Evolutionary conservation across 177 flowering plant genomes (phyloP).

Genomic region (Tripterygium wilfordii): DNA sequence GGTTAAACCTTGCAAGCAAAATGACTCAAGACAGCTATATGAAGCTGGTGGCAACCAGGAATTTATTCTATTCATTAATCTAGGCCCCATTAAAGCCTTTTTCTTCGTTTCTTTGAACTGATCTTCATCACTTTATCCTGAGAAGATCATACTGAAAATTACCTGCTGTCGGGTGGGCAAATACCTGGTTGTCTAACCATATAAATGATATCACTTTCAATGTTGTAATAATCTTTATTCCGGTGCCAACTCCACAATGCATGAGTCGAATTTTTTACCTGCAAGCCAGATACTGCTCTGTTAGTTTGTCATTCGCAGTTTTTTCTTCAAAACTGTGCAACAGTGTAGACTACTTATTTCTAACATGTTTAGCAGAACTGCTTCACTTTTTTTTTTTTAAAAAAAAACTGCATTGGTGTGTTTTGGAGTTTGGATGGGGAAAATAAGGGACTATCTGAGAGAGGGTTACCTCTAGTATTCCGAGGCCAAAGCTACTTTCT

Average conservation of each 20-base stretch:
- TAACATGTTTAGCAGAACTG: too few species aligned
- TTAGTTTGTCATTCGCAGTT: neutral
- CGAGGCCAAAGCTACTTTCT: conserved; percentile 86
- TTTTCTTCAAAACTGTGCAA: too few species aligned
- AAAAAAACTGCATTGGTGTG: neutral
- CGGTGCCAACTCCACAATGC: conserved; percentile 90
- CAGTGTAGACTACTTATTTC: too few species aligned
- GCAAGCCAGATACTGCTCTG: conserved; percentile 12
- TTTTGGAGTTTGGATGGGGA: neutral
- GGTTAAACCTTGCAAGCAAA: conserved; percentile 5
- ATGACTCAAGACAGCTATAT: too few species aligned
- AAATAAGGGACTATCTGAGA: conserved; percentile 4
- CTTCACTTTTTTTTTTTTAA: too few species aligned
- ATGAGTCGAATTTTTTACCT: conserved; percentile 81
- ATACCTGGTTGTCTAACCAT: conserved; percentile 62
- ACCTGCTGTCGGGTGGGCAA: conserved; percentile 28
- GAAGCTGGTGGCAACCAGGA: too few species aligned
- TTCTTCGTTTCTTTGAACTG: neutral
- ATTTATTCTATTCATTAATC: too few species aligned
- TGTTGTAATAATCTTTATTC: conserved; percentile 52
- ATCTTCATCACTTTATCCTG: neutral
- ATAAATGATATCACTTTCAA: conserved; percentile 64
- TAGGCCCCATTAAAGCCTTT: conserved; percentile 2
- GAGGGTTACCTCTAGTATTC: conserved; percentile 64
- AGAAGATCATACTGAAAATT: too few species aligned